Percentiles rank a stretch among this genome's conserved stretches.
These are phyloP conservation scores for Miamiensis avidus DNA, from an alignment of 169 alveolate genomes.

Conservation along the genomic window DNA sequence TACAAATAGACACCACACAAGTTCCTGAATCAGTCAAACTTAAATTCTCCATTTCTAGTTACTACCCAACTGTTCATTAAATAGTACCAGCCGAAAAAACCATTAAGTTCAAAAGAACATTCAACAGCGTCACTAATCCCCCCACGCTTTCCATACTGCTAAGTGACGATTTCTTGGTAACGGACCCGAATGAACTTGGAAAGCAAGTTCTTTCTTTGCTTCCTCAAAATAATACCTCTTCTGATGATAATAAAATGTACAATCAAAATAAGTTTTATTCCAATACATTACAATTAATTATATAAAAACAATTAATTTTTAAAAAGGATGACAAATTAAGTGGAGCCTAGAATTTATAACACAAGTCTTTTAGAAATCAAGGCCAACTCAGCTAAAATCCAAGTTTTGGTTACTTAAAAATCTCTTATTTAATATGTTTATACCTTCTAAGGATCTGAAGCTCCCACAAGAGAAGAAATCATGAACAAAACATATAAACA, in stretches of 20 bases:
- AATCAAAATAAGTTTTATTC: too few species aligned
- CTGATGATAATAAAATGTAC: neutral
- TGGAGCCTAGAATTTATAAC: neutral
- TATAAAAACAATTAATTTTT: too few species aligned
- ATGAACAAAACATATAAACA: neutral
- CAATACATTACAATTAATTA: too few species aligned
- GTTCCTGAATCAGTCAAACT: neutral
- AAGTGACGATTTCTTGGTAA: neutral
- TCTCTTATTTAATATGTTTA: neutral
- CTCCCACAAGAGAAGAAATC: neutral
- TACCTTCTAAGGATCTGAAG: neutral
- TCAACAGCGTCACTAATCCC: neutral
- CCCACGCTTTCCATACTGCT: neutral
- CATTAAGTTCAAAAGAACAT: neutral
- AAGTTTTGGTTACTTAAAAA: neutral
- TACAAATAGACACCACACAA: neutral
- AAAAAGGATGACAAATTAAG: too few species aligned
- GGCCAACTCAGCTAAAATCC: slow-evolving; percentile 4
- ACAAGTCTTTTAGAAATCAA: neutral
- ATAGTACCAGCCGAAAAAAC: too few species aligned
- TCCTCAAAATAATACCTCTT: too few species aligned
- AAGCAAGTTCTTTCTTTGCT: neutral
- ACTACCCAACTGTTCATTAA: neutral
- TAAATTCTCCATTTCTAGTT: neutral
- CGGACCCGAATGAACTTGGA: neutral